phyloP scores from a whole-genome alignment of 208 protist genomes.

The Wallacemonas sp. region DNA sequence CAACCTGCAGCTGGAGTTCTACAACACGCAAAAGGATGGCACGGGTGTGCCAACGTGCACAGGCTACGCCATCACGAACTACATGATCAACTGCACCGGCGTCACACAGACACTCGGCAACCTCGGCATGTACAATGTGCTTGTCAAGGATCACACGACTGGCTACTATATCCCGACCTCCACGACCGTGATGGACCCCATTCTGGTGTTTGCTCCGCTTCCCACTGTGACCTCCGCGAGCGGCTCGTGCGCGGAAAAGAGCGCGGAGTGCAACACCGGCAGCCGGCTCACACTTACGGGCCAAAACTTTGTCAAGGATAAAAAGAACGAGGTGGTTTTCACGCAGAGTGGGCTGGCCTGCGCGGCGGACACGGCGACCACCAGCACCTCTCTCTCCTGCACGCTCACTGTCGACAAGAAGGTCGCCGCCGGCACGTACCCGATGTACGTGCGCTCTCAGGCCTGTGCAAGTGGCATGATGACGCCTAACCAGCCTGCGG shows the following conservation, averaged over 20 bases:
- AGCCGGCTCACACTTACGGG: constrained; percentile 20
- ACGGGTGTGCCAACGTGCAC: constrained; percentile 7
- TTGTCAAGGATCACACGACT: constrained; percentile 17
- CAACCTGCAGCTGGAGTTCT: constrained; percentile 21
- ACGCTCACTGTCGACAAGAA: constrained; percentile 9
- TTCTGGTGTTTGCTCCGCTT: constrained; percentile 29
- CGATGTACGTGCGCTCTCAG: constrained; percentile 25
- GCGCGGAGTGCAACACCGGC: constrained; percentile 25
- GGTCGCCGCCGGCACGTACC: constrained; percentile 16
- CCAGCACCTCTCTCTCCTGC: constrained; percentile 10
- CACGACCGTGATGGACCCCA: constrained; percentile 5
- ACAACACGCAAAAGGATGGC: constrained; percentile 19
- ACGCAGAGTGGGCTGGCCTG: constrained; percentile 2
- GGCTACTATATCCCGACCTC: constrained; percentile 19
- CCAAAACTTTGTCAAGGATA: constrained; percentile 22
- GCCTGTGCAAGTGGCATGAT: constrained; percentile 24
- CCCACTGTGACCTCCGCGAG: constrained; percentile 22
- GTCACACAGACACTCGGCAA: constrained; percentile 12
- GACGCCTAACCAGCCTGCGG: constrained; percentile 21
- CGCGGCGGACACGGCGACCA: not conserved
- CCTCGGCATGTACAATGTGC: constrained; percentile 34
- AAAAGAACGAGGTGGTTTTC: constrained; percentile 4
- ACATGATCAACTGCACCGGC: constrained; percentile 14
- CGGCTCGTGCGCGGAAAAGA: constrained; percentile 24
- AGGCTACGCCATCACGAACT: constrained; percentile 6